These are phyloP conservation scores for Paecilomyces formosus DNA, from an alignment of 2,329 filamentous ascomycete genomes.

Conservation along the genomic window DNA sequence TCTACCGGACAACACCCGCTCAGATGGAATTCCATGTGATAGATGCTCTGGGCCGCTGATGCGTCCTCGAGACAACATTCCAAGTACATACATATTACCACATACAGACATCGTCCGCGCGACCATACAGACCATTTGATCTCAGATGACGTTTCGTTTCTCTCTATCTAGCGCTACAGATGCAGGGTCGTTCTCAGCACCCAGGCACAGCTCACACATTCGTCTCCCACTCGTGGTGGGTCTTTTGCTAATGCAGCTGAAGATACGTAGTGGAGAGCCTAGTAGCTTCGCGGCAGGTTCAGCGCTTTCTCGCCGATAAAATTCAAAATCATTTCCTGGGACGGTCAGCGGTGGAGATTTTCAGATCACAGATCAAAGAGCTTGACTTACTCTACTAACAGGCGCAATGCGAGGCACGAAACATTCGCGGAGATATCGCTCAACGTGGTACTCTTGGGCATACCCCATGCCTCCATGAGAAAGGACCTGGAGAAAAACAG, in stretches of 20 bases:
- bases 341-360: not conserved
- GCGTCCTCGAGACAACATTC: not conserved
- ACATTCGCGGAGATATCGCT: constrained; percentile 54
- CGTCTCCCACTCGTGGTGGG: constrained; percentile 1
- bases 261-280: constrained; percentile 6
- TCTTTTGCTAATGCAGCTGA: not conserved
- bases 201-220: not conserved
- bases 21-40: not conserved
- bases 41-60: not conserved
- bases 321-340: constrained; percentile 66
- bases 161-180: not conserved
- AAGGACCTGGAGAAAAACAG: constrained; percentile 31
- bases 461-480: constrained; percentile 58
- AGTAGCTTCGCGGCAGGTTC: constrained; percentile 37
- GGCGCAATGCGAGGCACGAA: constrained; percentile 59
- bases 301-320: constrained; percentile 44
- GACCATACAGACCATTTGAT: not conserved
- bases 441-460: constrained; percentile 56
- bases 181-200: not conserved
- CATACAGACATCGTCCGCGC: no score
- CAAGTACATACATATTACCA: not conserved
- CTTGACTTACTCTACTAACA: constrained; percentile 40
- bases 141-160: not conserved
- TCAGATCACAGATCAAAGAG: not conserved
- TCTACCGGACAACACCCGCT: not conserved